These are phyloP conservation scores for Ogataea trehalophila DNA, from an alignment of 805 yeast species.

Conservation along the genomic window DNA sequence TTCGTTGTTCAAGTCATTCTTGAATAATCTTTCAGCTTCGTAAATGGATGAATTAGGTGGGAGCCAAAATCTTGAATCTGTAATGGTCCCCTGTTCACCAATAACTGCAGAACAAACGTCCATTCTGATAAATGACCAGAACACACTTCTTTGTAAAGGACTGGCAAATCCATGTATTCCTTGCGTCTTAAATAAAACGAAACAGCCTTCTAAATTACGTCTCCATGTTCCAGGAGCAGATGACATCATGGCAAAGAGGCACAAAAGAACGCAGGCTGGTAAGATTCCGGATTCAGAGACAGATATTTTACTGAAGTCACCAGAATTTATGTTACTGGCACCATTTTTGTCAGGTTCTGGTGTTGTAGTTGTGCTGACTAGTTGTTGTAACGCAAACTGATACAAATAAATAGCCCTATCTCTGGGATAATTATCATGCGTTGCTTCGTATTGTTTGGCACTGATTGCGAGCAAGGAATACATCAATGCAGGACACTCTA, in stretches of 20 bases:
- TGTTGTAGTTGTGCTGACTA: neutral
- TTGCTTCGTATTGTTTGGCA: constrained; percentile 10
- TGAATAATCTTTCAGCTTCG: constrained; percentile 21
- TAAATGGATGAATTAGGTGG: constrained; percentile 22
- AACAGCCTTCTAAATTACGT: constrained; percentile 39
- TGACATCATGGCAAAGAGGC: constrained; percentile 40
- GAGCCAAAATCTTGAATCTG: constrained; percentile 33
- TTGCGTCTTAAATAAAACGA: constrained; percentile 32
- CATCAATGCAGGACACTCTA: constrained; percentile 5
- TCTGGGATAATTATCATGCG: constrained; percentile 5
- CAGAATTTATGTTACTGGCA: neutral
- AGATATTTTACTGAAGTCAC: neutral
- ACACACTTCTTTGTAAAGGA: constrained; percentile 32
- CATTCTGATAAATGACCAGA: constrained; percentile 42
- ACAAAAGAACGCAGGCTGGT: constrained; percentile 20
- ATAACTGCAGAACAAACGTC: constrained; percentile 37
- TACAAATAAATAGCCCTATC: constrained; percentile 7
- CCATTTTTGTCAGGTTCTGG: neutral
- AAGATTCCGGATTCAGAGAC: neutral
- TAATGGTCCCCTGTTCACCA: constrained; percentile 35
- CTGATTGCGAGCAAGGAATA: constrained; percentile 7
- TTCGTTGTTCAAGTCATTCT: constrained; percentile 14
- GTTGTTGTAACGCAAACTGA: constrained; percentile 9
- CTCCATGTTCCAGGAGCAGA: constrained; percentile 37
- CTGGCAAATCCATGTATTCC: constrained; percentile 36